Conservation (phyloP, 495 filamentous ascomycete genomes). For the Penicillium mononematosum region DNA sequence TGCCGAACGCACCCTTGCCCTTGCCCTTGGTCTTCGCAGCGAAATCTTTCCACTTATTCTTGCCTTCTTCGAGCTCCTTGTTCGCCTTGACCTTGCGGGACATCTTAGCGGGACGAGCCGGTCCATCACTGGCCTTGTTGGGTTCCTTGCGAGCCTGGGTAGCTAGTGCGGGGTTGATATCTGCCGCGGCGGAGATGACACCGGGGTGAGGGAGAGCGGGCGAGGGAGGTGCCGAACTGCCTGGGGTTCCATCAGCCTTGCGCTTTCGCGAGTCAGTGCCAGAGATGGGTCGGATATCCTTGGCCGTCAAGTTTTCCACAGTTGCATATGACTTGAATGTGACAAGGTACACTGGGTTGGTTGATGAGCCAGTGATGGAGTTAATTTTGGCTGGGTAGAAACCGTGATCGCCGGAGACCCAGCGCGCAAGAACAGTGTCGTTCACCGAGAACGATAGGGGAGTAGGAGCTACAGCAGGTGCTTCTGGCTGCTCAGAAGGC, state of each 20-base stretch:
- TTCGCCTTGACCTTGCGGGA: conserved; percentile 85
- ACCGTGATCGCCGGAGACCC: conserved; percentile 81
- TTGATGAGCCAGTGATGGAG: conserved; percentile 85
- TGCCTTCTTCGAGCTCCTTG: conserved; percentile 83
- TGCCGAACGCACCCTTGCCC: conserved; percentile 74
- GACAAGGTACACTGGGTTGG: conserved; percentile 86
- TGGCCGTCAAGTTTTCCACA: conserved; percentile 78
- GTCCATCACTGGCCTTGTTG: conserved; percentile 65
- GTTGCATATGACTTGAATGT: conserved; percentile 85
- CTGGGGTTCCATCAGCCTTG: conserved; percentile 81
- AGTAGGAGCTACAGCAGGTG: conserved; percentile 37
- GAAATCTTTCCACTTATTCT: conserved; percentile 95
- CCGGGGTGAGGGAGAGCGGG: conserved; percentile 51
- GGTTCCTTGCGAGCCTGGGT: conserved; percentile 67
- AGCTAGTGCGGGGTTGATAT: conserved; percentile 76
- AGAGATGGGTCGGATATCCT: conserved; percentile 77
- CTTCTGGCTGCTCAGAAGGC: conserved; percentile 42
- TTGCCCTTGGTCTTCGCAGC: conserved; percentile 76
- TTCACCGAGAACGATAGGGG: conserved; percentile 74
- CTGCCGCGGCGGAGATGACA: conserved; percentile 85
- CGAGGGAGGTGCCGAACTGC: conserved; percentile 45
- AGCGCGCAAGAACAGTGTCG: conserved; percentile 85
- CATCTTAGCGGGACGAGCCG: conserved; percentile 61
- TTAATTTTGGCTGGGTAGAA: conserved; percentile 95
- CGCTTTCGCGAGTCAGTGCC: conserved; percentile 73